phyloP scores from a whole-genome alignment of 352 stramenopile genomes.

The Blastocystis sp. region DNA sequence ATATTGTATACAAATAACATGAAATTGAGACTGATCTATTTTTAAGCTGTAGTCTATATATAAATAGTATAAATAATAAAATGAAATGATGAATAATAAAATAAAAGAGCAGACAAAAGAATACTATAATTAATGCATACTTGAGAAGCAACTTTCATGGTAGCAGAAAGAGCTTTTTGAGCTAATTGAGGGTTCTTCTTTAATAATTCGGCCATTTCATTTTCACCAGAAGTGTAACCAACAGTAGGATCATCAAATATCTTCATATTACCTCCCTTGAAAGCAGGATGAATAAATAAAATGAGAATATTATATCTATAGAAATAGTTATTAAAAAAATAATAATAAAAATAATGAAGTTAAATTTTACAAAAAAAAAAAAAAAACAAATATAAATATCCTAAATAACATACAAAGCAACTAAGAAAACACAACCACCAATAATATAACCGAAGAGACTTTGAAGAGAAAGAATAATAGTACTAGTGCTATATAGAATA shows the following conservation, averaged over 20 bases:
- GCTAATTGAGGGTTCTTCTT: conserved; percentile 34
- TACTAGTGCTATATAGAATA: conserved; percentile 12
- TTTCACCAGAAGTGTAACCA: conserved; percentile 32
- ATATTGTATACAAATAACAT: no score
- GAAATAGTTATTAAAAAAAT: no score
- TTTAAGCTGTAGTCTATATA: no score
- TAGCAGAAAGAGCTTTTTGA: conserved; percentile 20
- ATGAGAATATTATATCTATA: conserved; percentile 36
- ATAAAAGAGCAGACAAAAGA: conserved; percentile 13
- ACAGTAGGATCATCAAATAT: conserved; percentile 32
- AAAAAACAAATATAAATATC: not conserved
- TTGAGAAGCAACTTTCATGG: conserved; percentile 27
- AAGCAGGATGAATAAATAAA: conserved; percentile 22
- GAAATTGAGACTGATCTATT: no score
- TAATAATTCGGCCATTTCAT: conserved; percentile 19
- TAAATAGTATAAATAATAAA: no score
- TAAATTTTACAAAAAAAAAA: no score
- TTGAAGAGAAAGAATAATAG: conserved; percentile 4
- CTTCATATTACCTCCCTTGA: conserved; percentile 25
- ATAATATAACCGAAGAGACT: not conserved
- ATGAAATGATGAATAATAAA: not conserved
- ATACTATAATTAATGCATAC: not conserved
- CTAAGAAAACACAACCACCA: conserved; percentile 12
- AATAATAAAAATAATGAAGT: no score
- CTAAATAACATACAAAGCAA: not conserved